Percentiles rank a stretch among this genome's conserved stretches.
Conservation (phyloP, 2,329 filamentous ascomycete species). For the Stagonosporopsis cucurbitacearum region DNA sequence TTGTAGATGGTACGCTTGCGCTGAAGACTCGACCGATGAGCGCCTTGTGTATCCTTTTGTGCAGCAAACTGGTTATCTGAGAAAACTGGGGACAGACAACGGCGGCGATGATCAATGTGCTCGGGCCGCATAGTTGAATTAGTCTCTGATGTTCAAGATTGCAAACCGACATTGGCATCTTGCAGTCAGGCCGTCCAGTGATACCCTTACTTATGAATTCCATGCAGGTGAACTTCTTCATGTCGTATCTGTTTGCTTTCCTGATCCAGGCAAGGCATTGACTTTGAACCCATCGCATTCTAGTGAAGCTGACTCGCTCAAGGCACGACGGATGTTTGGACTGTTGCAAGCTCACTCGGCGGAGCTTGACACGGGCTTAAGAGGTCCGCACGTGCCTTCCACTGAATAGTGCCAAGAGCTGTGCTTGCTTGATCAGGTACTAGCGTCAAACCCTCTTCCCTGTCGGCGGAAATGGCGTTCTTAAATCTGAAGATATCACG, state of each 20-base stretch:
- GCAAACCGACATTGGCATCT: too few relatives aligned
- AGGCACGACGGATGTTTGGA: background rate
- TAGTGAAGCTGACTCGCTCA: background rate
- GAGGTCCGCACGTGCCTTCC: background rate
- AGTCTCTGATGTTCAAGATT: too few relatives aligned
- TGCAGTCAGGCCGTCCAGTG: too few relatives aligned
- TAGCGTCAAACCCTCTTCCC: slow-evolving; percentile 15
- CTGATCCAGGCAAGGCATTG: background rate
- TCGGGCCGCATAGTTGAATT: too few relatives aligned
- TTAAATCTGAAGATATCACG: slow-evolving; percentile 8
- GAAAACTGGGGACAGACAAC: too few relatives aligned
- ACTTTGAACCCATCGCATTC: background rate
- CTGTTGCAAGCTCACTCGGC: background rate
- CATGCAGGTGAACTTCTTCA: background rate
- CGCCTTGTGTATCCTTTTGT: too few relatives aligned
- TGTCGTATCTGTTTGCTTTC: background rate
- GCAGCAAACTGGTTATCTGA: too few relatives aligned
- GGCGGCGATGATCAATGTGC: too few relatives aligned
- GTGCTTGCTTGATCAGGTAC: background rate
- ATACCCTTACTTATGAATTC: background rate
- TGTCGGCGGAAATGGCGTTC: slow-evolving; percentile 12
- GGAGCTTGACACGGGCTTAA: background rate
- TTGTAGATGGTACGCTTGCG: too few relatives aligned
- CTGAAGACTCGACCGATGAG: too few relatives aligned
- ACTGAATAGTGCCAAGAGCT: slow-evolving; percentile 5